Evolutionary conservation across 192 early-diverging fungal species (phyloP), one percentile per base, ranked within the genome.

Genomic region (Coemansia sp.): DNA sequence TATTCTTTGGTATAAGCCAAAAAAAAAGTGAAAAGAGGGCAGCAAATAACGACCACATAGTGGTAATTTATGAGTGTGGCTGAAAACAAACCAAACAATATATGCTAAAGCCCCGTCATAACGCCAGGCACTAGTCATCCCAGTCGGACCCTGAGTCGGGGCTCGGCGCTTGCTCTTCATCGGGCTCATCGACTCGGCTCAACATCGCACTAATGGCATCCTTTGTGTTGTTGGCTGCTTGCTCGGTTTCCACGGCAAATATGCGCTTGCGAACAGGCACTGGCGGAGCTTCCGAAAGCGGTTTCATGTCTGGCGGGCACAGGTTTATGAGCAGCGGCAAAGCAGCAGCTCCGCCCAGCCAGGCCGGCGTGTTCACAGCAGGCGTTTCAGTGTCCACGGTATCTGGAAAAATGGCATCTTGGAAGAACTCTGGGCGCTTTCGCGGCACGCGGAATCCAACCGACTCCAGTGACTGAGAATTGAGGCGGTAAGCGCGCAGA

Each of bases 371-470:
- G n/a, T 73, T 65, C 26, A 89, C 53, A 0, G 73, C 52, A 0
- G 90, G 62, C 2, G 73, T 71, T 51, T 81, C 79, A 12, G 78
- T 61, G 64, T 91, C 90, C 1, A 64, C 53, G 0, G 92, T 93
- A 25, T 74, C 83, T 0, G 87, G 80, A 74, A 85, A 97, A 15
- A 97, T 64, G 59, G 94, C 93, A 69, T 97, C 93, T 69, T 97
- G 93, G 71, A 97, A 97, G 49, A 73, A 93, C 57, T 95, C 91
- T n/a, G 85, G 86, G 72, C 90, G 84, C 54, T 89, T 84, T 36
- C 94, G 74, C 21, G 93, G 94, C 0, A 96, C 87, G 9, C 72
- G 84, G 40, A 94, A 90, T 10, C 88, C 87, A 47, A 94, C 68
- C 22, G 77, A 64, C 66, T 93, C 92, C 7, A 96, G 82, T 12